Percentiles rank a stretch among this genome's conserved stretches.
phyloP scores from a whole-genome alignment of 1,139 yeast species.

The Lodderomyces metapsilosis region DNA sequence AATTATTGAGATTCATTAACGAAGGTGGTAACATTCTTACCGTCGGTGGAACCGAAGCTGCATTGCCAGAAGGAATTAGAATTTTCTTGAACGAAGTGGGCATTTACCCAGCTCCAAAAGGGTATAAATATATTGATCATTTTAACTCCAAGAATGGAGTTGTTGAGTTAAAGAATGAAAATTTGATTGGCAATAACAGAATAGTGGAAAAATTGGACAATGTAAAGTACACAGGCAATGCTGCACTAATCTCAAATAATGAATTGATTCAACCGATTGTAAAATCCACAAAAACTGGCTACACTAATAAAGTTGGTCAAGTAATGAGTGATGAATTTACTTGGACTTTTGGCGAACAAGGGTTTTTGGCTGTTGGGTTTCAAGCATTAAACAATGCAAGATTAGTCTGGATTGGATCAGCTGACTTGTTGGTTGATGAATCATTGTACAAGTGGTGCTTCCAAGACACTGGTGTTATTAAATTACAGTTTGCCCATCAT shows the following conservation, averaged over 20 bases:
- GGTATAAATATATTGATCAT: conserved; percentile 65
- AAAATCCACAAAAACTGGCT: conserved; percentile 67
- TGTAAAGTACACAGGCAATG: conserved; percentile 36
- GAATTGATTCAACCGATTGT: conserved; percentile 71
- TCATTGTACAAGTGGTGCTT: conserved; percentile 69
- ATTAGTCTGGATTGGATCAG: conserved; percentile 75
- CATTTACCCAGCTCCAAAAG: conserved; percentile 79
- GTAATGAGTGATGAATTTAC: conserved; percentile 45
- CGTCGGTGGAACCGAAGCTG: conserved; percentile 39
- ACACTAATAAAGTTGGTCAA: conserved; percentile 44
- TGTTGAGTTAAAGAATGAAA: conserved; percentile 24
- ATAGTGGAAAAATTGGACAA: conserved; percentile 21
- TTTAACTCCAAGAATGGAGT: conserved; percentile 38
- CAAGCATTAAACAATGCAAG: conserved; percentile 84
- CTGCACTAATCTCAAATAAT: conserved; percentile 46
- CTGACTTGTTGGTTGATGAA: conserved; percentile 52
- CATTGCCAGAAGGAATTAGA: conserved; percentile 67
- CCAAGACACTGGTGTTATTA: conserved; percentile 65
- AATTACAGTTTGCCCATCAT: conserved; percentile 52
- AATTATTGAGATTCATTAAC: conserved; percentile 50
- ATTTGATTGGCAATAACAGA: conserved; percentile 23
- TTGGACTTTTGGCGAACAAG: conserved; percentile 87
- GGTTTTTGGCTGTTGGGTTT: conserved; percentile 71
- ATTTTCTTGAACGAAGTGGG: conserved; percentile 77
- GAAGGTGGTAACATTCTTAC: conserved; percentile 74